Conservation (phyloP, 352 stramenopile species). For the Phytophthora brassicae region DNA sequence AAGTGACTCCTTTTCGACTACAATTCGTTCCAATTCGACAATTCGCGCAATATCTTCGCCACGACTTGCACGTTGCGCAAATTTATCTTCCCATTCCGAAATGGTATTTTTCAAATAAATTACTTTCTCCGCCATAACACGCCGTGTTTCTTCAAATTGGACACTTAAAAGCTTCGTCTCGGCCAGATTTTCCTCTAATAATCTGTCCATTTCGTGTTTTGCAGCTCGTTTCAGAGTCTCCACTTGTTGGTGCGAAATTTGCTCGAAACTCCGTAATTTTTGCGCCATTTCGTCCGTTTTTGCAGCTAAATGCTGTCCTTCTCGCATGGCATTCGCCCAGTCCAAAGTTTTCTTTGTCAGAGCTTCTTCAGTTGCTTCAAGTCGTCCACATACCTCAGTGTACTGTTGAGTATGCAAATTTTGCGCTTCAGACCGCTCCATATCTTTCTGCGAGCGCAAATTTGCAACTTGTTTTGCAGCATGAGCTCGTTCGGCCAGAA, state of each 20-base stretch:
- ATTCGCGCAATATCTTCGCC: slow-evolving; percentile 85
- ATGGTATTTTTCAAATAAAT: slow-evolving; percentile 42
- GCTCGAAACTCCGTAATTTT: slow-evolving; percentile 38
- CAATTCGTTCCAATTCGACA: slow-evolving; percentile 54
- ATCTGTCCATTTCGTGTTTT: slow-evolving; percentile 66
- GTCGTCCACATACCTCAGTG: slow-evolving; percentile 21
- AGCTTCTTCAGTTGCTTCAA: slow-evolving; percentile 25
- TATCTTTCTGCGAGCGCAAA: slow-evolving; percentile 42
- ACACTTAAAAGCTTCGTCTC: slow-evolving; percentile 71
- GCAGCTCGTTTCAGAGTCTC: slow-evolving; percentile 54
- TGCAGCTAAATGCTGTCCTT: slow-evolving; percentile 34
- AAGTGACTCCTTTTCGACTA: slow-evolving; percentile 72
- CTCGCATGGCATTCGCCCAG: slow-evolving; percentile 27
- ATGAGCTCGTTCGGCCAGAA: slow-evolving; percentile 37
- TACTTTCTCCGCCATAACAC: slow-evolving; percentile 57
- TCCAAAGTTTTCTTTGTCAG: slow-evolving; percentile 40
- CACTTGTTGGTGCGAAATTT: slow-evolving; percentile 44
- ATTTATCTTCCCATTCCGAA: slow-evolving; percentile 60
- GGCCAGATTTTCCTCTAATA: slow-evolving; percentile 66
- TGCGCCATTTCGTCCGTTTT: slow-evolving; percentile 40
- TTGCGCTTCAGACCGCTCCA: slow-evolving; percentile 29
- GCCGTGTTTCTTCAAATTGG: slow-evolving; percentile 67
- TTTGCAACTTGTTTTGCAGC: slow-evolving; percentile 36
- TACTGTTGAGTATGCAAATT: slow-evolving; percentile 30
- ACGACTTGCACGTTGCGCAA: slow-evolving; percentile 60